These are phyloP conservation scores for Carex scoparia DNA, from an alignment of 176 grass and related monocot genomes.

Conservation along the genomic window DNA sequence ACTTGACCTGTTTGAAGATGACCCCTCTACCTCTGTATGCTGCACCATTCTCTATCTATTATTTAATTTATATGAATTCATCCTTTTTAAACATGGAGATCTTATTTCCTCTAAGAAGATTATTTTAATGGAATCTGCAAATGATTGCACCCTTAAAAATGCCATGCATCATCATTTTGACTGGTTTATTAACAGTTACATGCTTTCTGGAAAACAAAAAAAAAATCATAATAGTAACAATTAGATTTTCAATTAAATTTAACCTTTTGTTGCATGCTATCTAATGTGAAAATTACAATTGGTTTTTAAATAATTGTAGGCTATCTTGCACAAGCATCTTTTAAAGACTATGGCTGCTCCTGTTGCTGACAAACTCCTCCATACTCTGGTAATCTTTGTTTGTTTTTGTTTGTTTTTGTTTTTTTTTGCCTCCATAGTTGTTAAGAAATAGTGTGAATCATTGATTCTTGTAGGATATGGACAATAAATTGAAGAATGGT, in stretches of 20 bases:
- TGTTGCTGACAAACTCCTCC: constrained; percentile 66
- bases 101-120: constrained; percentile 5
- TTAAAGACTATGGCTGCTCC: constrained; percentile 67
- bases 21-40: constrained; percentile 73
- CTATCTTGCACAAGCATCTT: constrained; percentile 87
- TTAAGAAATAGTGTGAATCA: neutral
- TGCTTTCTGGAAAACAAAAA: neutral
- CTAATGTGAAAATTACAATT: constrained; percentile 28
- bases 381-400: constrained; percentile 52
- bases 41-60: constrained; percentile 13
- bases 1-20: constrained; percentile 89
- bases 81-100: neutral
- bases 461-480: constrained; percentile 50
- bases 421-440: neutral
- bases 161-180: neutral
- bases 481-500: constrained; percentile 91
- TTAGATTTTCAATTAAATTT: neutral
- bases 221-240: neutral
- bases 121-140: neutral
- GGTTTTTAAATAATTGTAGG: constrained; percentile 38
- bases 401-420: neutral
- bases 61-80: neutral
- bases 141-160: neutral
- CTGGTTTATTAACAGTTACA: neutral
- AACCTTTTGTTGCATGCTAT: constrained; percentile 21